Conservation (phyloP, 179 eudicot genomes). For the Spinacia oleracea region DNA sequence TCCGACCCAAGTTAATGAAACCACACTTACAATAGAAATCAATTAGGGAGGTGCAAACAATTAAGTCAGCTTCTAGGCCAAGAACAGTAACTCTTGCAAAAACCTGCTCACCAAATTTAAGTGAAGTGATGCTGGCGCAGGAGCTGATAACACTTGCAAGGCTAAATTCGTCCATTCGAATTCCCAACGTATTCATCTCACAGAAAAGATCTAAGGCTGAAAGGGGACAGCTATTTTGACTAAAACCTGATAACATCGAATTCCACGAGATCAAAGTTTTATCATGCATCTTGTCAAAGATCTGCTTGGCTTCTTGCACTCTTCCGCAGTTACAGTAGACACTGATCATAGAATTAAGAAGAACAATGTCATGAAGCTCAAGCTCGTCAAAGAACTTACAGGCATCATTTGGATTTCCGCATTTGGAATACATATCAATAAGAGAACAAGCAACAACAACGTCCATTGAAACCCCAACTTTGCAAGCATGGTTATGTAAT, state of each 20-base stretch:
- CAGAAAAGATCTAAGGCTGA: constrained; percentile 62
- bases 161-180: constrained; percentile 61
- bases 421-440: constrained; percentile 75
- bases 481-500: constrained; percentile 57
- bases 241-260: constrained; percentile 72
- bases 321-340: constrained; percentile 70
- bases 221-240: constrained; percentile 69
- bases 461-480: constrained; percentile 55
- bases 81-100: constrained; percentile 63
- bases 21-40: constrained; percentile 95
- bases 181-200: constrained; percentile 51
- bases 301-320: constrained; percentile 66
- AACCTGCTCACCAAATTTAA: constrained; percentile 77
- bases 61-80: constrained; percentile 65
- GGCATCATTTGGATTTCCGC: constrained; percentile 55
- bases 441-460: constrained; percentile 62
- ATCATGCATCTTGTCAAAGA: constrained; percentile 53
- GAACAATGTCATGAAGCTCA: constrained; percentile 57
- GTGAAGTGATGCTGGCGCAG: constrained; percentile 66
- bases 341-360: constrained; percentile 85
- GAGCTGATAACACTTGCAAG: constrained; percentile 79
- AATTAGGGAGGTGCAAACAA: constrained; percentile 68
- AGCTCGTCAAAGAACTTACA: constrained; percentile 64
- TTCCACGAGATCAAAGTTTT: constrained; percentile 91
- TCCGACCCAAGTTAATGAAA: constrained; percentile 52